Base-by-base conservation (phyloP, 2,329 filamentous ascomycete genomes). In the Hypomyces perniciosus region DNA sequence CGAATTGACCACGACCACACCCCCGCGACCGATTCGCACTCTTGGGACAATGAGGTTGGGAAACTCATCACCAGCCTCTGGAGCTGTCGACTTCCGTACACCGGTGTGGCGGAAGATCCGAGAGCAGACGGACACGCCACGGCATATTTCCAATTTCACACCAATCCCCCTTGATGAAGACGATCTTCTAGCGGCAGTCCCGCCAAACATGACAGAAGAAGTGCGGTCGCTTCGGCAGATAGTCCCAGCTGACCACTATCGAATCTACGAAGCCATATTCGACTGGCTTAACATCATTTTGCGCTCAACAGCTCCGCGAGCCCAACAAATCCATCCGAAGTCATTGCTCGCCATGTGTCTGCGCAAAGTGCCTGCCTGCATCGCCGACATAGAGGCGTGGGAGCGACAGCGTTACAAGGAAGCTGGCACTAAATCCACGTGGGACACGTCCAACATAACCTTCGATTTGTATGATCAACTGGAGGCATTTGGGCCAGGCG, bases 331-430 rank as follows among this genome's bases (percentile, higher is more conserved):
- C 8, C 59, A 60, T 12, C 54, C 55, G 5, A 68, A 67, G 44
- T 69, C 68, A 8, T 57, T 71, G 4, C 51, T 71, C 7, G 62
- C 59, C n/a, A 65, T 71, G 60, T 71, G 68, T 37, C 54, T 71
- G 34, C 68, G 65, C 10, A 62, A 56, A 48, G 48, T 67, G 9
- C 63, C 65, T 3, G 56, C 56, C 7, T 63, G 61, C 26, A 42
- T 68, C 28, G 58, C 62, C 10, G 52, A 66, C 8, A 68, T 69
- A 41, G 64, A 68, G 41, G 60, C 58, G 30, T 69, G 64, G 59
- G 65, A 69, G n/a, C 55, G 51, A 5, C 54, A 61, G 27, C 47
- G 48, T 26, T 57, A 60, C 9, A 58, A 57, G 40, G 51, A 59
- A 6, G 51, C 57, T 5, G 60, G 62, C 4, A 54, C 48, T 8